Conservation (phyloP, 148 eudicot species). For the Camellia japonica region DNA sequence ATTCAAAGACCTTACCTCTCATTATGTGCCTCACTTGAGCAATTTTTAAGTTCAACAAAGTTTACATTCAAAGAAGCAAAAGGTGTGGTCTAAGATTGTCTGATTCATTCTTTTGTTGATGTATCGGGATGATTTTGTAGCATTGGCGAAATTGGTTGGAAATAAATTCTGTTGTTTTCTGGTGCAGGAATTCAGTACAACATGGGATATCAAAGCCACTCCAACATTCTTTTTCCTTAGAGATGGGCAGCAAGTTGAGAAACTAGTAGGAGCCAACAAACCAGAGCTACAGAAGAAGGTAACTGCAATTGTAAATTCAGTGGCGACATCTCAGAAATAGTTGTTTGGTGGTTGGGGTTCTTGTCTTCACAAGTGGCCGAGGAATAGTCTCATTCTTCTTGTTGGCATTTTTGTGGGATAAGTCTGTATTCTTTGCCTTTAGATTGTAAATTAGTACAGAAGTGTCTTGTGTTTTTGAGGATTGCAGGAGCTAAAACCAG, state of each 20-base stretch:
- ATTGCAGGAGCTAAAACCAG: not conserved
- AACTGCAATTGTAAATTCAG: conserved; percentile 48
- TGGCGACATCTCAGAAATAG: conserved; percentile 27
- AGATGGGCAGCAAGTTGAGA: conserved; percentile 85
- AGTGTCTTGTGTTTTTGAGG: not conserved
- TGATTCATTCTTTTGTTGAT: not conserved
- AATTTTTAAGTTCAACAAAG: not conserved
- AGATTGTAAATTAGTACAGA: not conserved
- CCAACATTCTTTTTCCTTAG: conserved; percentile 96
- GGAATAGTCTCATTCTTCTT: not conserved
- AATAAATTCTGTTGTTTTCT: not conserved
- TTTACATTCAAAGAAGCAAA: not conserved
- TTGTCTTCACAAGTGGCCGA: not conserved
- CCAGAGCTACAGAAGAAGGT: conserved; percentile 83
- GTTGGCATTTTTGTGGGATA: not conserved
- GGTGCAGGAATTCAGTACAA: conserved; percentile 87
- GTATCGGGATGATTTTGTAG: conserved; percentile 2
- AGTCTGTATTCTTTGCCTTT: not conserved
- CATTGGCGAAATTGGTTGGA: not conserved
- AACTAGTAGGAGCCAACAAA: conserved; percentile 94
- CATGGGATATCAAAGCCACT: conserved; percentile 94
- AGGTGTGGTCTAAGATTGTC: not conserved
- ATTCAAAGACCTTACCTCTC: not conserved
- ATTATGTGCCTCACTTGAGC: not conserved
- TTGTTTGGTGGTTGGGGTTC: not conserved